Evolutionary conservation across 2,329 filamentous ascomycete species (phyloP).

Genomic region (Gaeumannomyces sp.): DNA sequence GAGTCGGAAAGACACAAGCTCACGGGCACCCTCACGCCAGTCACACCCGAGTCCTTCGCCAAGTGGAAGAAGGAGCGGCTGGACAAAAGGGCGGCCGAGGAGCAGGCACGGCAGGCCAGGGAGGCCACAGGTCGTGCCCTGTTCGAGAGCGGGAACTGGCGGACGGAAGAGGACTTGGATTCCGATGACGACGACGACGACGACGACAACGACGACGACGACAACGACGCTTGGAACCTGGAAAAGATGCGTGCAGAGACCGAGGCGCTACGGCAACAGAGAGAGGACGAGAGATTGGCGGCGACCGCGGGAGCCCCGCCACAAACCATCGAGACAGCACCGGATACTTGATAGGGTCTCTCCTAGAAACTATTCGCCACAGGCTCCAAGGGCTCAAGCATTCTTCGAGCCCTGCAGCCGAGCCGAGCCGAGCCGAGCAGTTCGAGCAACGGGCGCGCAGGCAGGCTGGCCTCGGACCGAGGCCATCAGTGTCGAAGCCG

Average conservation of each 20-base stretch:
- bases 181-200: conserved; percentile 51
- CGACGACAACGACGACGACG: conserved; percentile 42
- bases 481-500: neutral
- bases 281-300: conserved; percentile 66
- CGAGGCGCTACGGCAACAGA: conserved; percentile 64
- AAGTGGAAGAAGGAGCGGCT: conserved; percentile 96
- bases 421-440: neutral
- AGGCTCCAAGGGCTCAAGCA: neutral
- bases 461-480: neutral
- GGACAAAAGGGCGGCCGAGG: conserved; percentile 92
- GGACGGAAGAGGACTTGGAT: conserved; percentile 56
- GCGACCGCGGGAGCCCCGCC: conserved; percentile 22
- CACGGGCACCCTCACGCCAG: conserved; percentile 83
- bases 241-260: conserved; percentile 81
- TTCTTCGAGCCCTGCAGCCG: neutral
- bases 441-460: neutral
- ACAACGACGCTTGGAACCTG: conserved; percentile 63
- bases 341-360: conserved; percentile 7
- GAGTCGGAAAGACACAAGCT: conserved; percentile 96
- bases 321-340: conserved; percentile 5
- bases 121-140: conserved; percentile 91
- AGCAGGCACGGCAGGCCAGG: conserved; percentile 83
- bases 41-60: conserved; percentile 85
- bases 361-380: neutral
- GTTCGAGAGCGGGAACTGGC: conserved; percentile 96